Evolutionary conservation across 495 filamentous ascomycete species (phyloP), one percentile per base, ranked within the genome.

Genomic region (Xylaria bambusicola): DNA sequence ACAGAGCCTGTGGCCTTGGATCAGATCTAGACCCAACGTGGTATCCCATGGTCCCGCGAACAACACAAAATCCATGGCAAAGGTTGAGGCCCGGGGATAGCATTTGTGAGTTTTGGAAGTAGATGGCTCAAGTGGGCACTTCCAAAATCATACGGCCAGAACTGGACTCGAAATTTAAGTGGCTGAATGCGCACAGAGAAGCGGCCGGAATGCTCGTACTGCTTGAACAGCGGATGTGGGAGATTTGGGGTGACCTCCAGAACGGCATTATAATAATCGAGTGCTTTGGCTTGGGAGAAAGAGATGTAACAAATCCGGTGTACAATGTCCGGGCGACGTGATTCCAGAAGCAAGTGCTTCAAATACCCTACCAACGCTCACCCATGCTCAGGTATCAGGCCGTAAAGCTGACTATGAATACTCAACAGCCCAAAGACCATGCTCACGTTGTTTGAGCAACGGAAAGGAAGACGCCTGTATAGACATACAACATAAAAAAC

Each of bases 401-500:
- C 35, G 18, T 15, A 2, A 53, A 60, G 40, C 57, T 60, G 44
- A 56, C 58, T n/a, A 54, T 49, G 31, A 44, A 51, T 41, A 6
- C 47, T 64, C n/a, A 54, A 67, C 70, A 88, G 85, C 81, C 29
- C 79, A 84, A 61, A 78, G 85, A 51, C 85, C 85, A 23, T 88
- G 85, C 57, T 82, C 82, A 48, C 76, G 85, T 52, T 88, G 85
- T 67, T 66, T 82, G 52, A 80, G 75, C 51, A 84, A 82, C 69
- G 82, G 83, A 53, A 87, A 86, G 62, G 74, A 96, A 82, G 88
- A 92, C 52, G 84, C 89, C n/a, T 98, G 93, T 64, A 80, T 92
- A 51, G 94, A 98, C 72, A 92, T 98, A 21, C 91, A 93, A 64
- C 93, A 98, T 74, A 98, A 97, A 75, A 98, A 97, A 71, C 82